Evolutionary conservation across 768 basidiomycete genomes (phyloP).

Genomic region (Stropharia rugosoannulata): DNA sequence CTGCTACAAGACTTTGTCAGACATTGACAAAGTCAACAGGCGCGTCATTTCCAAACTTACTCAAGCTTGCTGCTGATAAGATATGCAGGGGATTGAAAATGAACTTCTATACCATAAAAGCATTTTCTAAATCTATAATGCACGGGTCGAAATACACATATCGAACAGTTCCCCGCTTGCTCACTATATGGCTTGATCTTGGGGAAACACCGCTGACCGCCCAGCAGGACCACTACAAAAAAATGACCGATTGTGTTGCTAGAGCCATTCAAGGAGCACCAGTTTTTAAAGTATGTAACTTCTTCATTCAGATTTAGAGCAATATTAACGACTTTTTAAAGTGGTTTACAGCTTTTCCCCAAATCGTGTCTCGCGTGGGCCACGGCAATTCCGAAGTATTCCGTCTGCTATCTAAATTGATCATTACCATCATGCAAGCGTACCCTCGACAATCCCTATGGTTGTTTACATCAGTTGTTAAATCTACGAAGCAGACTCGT

Average conservation of each 20-base stretch:
- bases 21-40: slow-evolving; percentile 45
- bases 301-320: background rate
- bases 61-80: background rate
- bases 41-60: slow-evolving; percentile 17
- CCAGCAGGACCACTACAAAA: slow-evolving; percentile 41
- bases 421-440: slow-evolving; percentile 68
- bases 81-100: slow-evolving; percentile 56
- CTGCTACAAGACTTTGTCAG: slow-evolving; percentile 55
- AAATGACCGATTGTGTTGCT: slow-evolving; percentile 57
- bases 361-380: slow-evolving; percentile 92
- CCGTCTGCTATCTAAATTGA: slow-evolving; percentile 59
- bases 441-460: slow-evolving; percentile 93
- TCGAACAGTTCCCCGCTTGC: slow-evolving; percentile 89
- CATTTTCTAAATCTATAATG: slow-evolving; percentile 69
- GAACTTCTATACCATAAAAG: slow-evolving; percentile 63
- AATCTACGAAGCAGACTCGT: slow-evolving; percentile 72
- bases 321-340: slow-evolving; percentile 27
- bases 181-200: slow-evolving; percentile 93
- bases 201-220: slow-evolving; percentile 54
- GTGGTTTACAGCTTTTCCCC: slow-evolving; percentile 97
- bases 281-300: slow-evolving; percentile 66
- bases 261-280: slow-evolving; percentile 62
- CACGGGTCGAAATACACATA: slow-evolving; percentile 94
- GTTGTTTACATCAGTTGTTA: slow-evolving; percentile 86
- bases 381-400: slow-evolving; percentile 67